Conservation (phyloP, 1,284 basidiomycete species). For the Trichosporon sp. region DNA sequence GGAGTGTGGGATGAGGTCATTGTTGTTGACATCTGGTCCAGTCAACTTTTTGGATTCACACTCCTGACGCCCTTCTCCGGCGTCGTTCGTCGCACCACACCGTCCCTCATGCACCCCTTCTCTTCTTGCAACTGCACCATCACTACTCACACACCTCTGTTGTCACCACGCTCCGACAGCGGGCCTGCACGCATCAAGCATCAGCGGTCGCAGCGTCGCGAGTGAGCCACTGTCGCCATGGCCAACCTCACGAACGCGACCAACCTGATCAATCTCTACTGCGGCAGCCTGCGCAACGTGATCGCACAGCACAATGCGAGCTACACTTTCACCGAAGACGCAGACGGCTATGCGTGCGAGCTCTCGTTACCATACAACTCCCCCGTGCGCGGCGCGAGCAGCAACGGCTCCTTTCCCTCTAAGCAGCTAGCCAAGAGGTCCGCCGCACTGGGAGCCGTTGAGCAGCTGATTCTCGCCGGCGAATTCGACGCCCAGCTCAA, state of each 20-base stretch:
- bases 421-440: constrained; percentile 25
- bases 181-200: neutral
- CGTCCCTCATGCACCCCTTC: neutral
- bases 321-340: neutral
- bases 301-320: constrained; percentile 8
- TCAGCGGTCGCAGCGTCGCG: neutral
- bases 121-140: neutral
- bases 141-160: neutral
- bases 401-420: neutral
- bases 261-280: constrained; percentile 11
- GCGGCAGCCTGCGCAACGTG: constrained; percentile 17
- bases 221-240: neutral
- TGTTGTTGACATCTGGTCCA: neutral
- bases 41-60: neutral
- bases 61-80: neutral
- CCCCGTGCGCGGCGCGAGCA: constrained; percentile 4
- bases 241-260: constrained; percentile 4
- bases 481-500: constrained; percentile 23
- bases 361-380: constrained; percentile 17
- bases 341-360: neutral
- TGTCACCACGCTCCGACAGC: neutral
- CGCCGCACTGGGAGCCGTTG: constrained; percentile 20
- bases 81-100: neutral
- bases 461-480: constrained; percentile 17
- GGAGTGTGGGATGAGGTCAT: neutral